Conservation (phyloP, 257 asterid genomes). For the Paraleonurus japonicus region DNA sequence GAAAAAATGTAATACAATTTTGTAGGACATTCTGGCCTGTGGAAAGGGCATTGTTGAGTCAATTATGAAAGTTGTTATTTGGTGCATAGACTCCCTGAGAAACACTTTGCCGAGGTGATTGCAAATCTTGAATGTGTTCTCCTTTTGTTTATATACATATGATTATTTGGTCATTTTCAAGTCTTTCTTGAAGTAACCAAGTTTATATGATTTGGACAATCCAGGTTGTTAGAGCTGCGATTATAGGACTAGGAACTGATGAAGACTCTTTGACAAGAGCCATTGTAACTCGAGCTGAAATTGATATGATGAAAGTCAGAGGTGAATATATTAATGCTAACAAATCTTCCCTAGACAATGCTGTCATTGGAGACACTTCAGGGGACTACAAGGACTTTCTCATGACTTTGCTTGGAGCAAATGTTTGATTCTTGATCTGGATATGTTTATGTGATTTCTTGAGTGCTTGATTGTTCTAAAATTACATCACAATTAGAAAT, state of each 20-base stretch:
- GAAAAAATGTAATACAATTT: not conserved
- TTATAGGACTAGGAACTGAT: slow-evolving; percentile 72
- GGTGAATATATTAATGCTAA: slow-evolving; percentile 52
- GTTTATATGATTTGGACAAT: not conserved
- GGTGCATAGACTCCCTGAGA: slow-evolving; percentile 75
- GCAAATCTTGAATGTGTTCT: not conserved
- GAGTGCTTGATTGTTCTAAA: slow-evolving; percentile 1
- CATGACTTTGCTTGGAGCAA: slow-evolving; percentile 65
- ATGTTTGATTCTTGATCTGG: slow-evolving; percentile 29
- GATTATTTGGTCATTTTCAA: not conserved
- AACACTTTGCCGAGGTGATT: slow-evolving; percentile 84
- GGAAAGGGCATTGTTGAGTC: slow-evolving; percentile 55
- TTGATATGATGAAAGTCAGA: slow-evolving; percentile 65
- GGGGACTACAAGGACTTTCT: slow-evolving; percentile 79
- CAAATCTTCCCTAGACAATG: slow-evolving; percentile 48
- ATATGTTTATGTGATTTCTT: not conserved
- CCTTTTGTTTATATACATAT: not conserved
- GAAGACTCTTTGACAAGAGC: slow-evolving; percentile 76
- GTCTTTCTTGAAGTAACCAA: not conserved
- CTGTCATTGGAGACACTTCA: slow-evolving; percentile 72
- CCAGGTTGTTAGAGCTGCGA: slow-evolving; percentile 63
- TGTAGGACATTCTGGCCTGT: slow-evolving; percentile 55
- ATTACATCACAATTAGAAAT: not conserved
- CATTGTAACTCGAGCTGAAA: slow-evolving; percentile 68
- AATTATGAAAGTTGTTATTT: slow-evolving; percentile 50